Percentiles rank a stretch among this genome's conserved stretches.
Conservation (phyloP, 2,329 filamentous ascomycete species). For the Neoscytalidium dimidiatum region DNA sequence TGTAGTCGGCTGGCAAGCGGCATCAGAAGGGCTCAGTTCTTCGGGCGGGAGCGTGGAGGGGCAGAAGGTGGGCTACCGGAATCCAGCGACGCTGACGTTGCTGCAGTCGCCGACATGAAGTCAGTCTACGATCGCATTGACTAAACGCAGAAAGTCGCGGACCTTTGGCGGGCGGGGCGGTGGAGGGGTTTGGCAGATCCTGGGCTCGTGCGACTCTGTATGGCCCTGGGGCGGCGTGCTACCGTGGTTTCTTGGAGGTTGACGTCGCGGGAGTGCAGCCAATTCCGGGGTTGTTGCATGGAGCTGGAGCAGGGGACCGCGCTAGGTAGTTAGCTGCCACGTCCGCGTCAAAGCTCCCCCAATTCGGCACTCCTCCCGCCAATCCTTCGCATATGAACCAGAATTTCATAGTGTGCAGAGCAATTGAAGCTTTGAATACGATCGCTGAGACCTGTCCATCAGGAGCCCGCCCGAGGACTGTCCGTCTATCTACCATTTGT, state of each 20-base stretch:
- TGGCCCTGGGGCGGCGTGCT: conserved; percentile 3
- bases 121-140: conserved; percentile 38
- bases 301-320: conserved; percentile 17
- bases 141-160: conserved; percentile 20
- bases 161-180: background rate
- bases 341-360: conserved; percentile 11
- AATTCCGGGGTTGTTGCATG: conserved; percentile 15
- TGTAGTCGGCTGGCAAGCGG: conserved; percentile 70
- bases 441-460: background rate
- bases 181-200: background rate
- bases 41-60: conserved; percentile 4
- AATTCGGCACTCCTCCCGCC: background rate
- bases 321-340: background rate
- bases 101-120: conserved; percentile 34
- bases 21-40: conserved; percentile 7
- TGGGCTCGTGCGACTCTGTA: background rate
- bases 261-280: conserved; percentile 11
- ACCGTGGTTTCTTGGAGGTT: conserved; percentile 7
- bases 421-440: too few relatives aligned
- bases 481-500: background rate
- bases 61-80: conserved; percentile 33
- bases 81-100: conserved; percentile 37
- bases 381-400: too few relatives aligned
- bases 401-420: too few relatives aligned
- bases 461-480: background rate